Evolutionary conservation across 495 filamentous ascomycete genomes (phyloP), one percentile per base, ranked within the genome.

Genomic region (Astrothelium macrocarpum): DNA sequence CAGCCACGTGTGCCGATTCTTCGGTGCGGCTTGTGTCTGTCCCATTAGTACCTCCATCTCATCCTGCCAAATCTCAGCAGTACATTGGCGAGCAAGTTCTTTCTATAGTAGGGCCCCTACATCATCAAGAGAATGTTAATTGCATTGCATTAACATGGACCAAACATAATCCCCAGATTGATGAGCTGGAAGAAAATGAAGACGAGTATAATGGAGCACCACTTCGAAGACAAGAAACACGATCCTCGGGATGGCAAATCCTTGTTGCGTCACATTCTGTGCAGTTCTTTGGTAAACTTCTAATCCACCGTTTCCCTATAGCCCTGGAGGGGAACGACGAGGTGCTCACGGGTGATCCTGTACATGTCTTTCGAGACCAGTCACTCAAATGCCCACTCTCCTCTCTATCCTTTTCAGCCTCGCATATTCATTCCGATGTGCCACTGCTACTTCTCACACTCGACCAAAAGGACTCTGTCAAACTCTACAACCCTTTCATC

Each of bases 1-100:
- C 86, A 0, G 83, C 85, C 5, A 80, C 88, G 0, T 93, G 90
- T 71, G 80, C 86, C 7, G 89, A 90, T 61, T 81, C 78, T 34
- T 83, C 82, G 12, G 79, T 89, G 14, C 84, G 83, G 60, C 74
- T 96, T 34, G 74, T 94, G 14, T 87, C 84, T 2, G 70, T 96
- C 5, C 90, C 91, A 0, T 76, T 94, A 36, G 78, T 78, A 10
- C 90, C 90, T 12, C 89, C 90, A 4, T 88, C 90, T 46, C 80
- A 85, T 32, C 63, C 67, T 5, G 73, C 74, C 39, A 79, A 74
- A 49, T 70, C 77, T 34, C 59, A 69, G 4, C 64, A 68, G 32
- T 71, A 72, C 49, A 14, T 63, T 1, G 80, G 82, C 4, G 83
- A 90, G 65, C 81, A 83, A 0, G 78, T 84, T 26, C 72, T 85